Base-by-base conservation (phyloP, 2,329 filamentous ascomycete genomes). In the Cyphellophora attinorum region DNA sequence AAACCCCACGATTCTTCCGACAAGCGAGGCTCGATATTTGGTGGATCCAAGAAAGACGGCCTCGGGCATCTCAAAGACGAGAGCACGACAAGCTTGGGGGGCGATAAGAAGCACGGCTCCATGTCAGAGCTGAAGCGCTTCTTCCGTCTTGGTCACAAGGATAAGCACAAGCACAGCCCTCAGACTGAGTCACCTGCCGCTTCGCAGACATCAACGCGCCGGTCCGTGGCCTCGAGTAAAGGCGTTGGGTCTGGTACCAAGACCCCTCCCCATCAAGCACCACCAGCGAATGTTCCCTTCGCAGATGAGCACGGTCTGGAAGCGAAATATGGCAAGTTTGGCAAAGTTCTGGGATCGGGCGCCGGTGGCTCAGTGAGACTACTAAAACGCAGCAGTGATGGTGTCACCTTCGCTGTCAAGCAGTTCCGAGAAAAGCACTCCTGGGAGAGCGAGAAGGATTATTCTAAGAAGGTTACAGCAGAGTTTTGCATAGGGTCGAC, bases 401-500 rank as follows among this genome's bases (percentile, higher is more conserved):
- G 82, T 16, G 85, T 85, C 5, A 91, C 93, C 0, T 98, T 98
- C 59, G 91, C 91, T 1, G 91, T 96, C 34, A 98, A 98, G 60
- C 89, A 98, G 55, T 98, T 98, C 61, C 72, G 91, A 34, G 79
- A 89, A 35, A 77, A 85, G 19, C 89, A 98, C 59, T 79, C 82
- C 0, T 94, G 95, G 60, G 91, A 98, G 60, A 85, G 81, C 2
- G 83, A 95, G 55, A 85, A 84, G 51, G 91, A 96, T 48, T 98
- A 98, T 53, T 85, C 86, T 48, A 98, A 98, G 62, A 98, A 98
- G 57, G 78, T 98, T 30, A 98, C 91, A 1, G 89, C 91, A 2
- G 91, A 98, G 54, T 98, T 98, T 59, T 98, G 91, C 55, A 89
- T 98, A 48, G 91, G 91, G 10, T 96, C 89, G 3, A 95, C 91